Evolutionary conservation across 2,329 filamentous ascomycete genomes (phyloP), one percentile per base, ranked within the genome.

Genomic region (Aureobasidium sp.): DNA sequence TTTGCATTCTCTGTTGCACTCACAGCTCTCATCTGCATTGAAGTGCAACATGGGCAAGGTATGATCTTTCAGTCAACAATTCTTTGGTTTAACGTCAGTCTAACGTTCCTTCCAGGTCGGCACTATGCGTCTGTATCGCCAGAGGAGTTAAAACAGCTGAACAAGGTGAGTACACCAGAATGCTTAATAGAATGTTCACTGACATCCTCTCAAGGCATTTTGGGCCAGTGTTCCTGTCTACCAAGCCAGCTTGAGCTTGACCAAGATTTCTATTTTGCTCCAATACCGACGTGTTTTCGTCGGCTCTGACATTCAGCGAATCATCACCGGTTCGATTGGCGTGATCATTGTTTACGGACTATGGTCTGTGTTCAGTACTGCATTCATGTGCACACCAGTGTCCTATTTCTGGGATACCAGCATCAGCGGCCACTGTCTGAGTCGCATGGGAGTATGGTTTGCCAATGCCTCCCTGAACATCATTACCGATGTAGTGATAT

Each of bases 231-330:
- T 66, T 74, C 77, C 48, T 72, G 72, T 75, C 24, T 76, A 76
- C 67, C 74, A 76, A 60, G 63, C 73, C 22, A 72, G 70, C 7
- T 65, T 75, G 37, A 70, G 68, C 19, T 72, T 71, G 61, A 75
- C 75, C 31, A 79, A 79, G 67, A 70, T 75, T 9, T 78, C 77
- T 0, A 79, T 80, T 40, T 67, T 80, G 4, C 69, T 80, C 59
- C 78, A 79, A 64, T 81, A 80, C 63, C 72, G 77, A 19, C 75
- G 76, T n/a, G 73, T 81, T 31, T 80, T 81, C 60, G 74, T 73
- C 9, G 74, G 73, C 6, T 69, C 67, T 15, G 66, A 66, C 15
- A 76, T 76, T 67, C 72, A 74, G 6, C 64, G 73, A 17, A 62
- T 64, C 15, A 66, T 70, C 45, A 70, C 67, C 22, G 66, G 64